Evolutionary conservation across 192 early-diverging fungal genomes (phyloP), one percentile per base, ranked within the genome.

Genomic region (Entomortierella beljakovae): DNA sequence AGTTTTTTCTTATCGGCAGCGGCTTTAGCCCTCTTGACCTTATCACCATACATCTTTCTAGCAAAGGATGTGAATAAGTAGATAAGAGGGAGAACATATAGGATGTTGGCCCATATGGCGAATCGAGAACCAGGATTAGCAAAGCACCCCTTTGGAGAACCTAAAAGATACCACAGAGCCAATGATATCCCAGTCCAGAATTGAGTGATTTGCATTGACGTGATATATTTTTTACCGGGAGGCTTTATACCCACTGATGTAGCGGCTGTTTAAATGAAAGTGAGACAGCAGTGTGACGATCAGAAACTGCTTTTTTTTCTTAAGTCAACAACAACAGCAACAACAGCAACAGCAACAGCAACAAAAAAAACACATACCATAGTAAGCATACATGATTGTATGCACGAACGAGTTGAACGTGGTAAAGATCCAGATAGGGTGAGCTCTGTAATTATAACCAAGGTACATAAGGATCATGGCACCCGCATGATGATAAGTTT

Each of bases 341-440:
- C n/a, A n/a, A n/a, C n/a, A n/a, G n/a, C n/a, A n/a, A n/a, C 15
- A 46, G 43, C 15, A 16, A 2, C 15, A 46, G 43, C 46, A 49
- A 29, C 8, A 26, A 48, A 49, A 61, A 28, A 25, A 2, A 10
- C 43, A 22, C 18, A 40, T 65, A 65, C 63, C 63, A 76, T 92
- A 93, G 83, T 92, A 92, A 22, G 68, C 80, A 79, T 92, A 93
- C 90, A 93, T 93, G 54, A 93, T 80, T 60, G 87, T 88, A 83
- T 93, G 92, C 31, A 93, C 87, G 54, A 91, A 90, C 52, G 90
- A 90, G 86, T 93, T 93, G 82, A 83, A 86, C 73, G 83, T 70
- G 35, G 88, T 89, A 52, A 90, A 91, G 61, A 92, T 84, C 83
- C 90, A 90, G 70, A 90, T 88, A 26, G 83, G 83, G 8, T 89